Base-by-base conservation (phyloP, 805 yeast species). In the Saccharomycopsis synnaedendra region DNA sequence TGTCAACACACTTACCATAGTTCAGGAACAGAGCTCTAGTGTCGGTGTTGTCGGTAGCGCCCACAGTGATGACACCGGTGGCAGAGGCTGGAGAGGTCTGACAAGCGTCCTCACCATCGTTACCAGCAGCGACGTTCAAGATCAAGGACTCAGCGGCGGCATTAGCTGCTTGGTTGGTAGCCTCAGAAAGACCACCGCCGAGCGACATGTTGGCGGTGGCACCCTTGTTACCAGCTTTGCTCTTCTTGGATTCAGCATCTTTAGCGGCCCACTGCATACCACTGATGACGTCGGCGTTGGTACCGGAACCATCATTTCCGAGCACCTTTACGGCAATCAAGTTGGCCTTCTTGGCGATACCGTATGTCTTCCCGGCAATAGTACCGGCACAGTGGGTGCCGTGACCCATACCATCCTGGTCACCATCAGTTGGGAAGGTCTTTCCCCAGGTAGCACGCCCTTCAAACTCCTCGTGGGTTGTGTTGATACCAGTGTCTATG, bases 381-480 rank as follows among this genome's bases (percentile, higher is more conserved):
- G 80, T 77, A 57, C 83, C 83, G 36, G 82, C 79, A 63, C 80
- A 77, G 61, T 77, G 83, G 48, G 80, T 74, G 53, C 83, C 83
- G 62, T 77, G 83, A 40, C 82, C 83, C 57, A 76, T 73, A 28
- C 74, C 78, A 53, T 75, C 79, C 31, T 58, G 64, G 53, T 75
- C 79, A 50, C 68, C 68, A 53, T 61, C 61, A 19, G 58, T 60
- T 46, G 81, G 80, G 54, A 76, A 61, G 19, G 44, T 42, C 53
- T 80, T 75, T 51, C 82, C 81, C 82, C 82, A 76, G 42, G 53
- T 57, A 51, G 82, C 83, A 56, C 83, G 69, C 50, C 80, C 82
- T 47, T 63, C 76, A 53, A 77, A 77, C 55, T 78, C 82, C 34
- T 63, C 71, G 59, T 78, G 82, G 46, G 68, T 64, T 36, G 66